Evolutionary conservation across 2,329 filamentous ascomycete species (phyloP).

Genomic region (Exophiala dermatitidis): DNA sequence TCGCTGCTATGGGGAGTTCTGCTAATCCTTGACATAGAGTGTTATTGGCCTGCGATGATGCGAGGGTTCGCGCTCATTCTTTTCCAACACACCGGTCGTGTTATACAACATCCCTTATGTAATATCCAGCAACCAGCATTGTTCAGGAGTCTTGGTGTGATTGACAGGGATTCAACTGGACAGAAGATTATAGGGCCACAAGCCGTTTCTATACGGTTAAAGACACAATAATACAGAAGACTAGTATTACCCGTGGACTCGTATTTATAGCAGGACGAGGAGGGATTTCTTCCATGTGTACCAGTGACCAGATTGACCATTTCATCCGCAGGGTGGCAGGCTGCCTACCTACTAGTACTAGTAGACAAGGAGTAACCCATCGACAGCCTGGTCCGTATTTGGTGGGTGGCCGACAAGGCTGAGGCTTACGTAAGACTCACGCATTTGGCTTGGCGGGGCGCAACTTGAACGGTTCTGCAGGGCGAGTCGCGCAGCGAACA

Average conservation of each 20-base stretch:
- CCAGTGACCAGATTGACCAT: no score
- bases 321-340: no score
- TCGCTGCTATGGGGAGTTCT: constrained; percentile 1
- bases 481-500: neutral
- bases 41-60: constrained; percentile 71
- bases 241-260: no score
- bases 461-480: neutral
- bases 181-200: no score
- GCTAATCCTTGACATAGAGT: constrained; percentile 46
- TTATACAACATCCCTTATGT: constrained; percentile 1
- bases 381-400: no score
- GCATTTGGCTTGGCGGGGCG: constrained; percentile 1
- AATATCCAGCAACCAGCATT: constrained; percentile 13
- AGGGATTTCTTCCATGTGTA: no score
- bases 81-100: neutral
- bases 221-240: no score
- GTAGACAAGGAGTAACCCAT: no score
- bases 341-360: no score
- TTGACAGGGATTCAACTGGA: no score
- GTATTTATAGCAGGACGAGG: no score
- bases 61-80: neutral
- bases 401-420: neutral
- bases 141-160: constrained; percentile 3
- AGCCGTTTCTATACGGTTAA: no score
- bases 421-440: constrained; percentile 2